These are phyloP conservation scores for Lithospermum erythrorhizon DNA, from an alignment of 257 asterid genomes.

Conservation along the genomic window DNA sequence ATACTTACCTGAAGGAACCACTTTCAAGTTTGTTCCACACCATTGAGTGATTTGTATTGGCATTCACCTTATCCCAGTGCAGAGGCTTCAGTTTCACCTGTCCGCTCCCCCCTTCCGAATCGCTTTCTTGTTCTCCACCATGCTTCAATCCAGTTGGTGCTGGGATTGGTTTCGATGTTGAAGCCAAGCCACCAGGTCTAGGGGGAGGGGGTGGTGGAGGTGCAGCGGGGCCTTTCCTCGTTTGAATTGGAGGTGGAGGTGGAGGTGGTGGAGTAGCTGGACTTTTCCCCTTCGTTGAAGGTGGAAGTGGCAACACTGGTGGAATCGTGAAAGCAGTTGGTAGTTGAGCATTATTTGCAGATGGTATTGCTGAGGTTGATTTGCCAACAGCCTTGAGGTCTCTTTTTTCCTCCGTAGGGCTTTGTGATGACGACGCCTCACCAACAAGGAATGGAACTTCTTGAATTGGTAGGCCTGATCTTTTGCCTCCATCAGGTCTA, in stretches of 20 bases:
- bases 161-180: conserved; percentile 25
- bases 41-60: conserved; percentile 76
- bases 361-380: conserved; percentile 20
- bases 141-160: conserved; percentile 18
- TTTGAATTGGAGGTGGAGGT: conserved; percentile 24
- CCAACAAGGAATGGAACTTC: conserved; percentile 66
- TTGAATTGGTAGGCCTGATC: conserved; percentile 30
- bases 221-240: conserved; percentile 17
- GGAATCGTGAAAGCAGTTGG: conserved; percentile 7
- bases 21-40: conserved; percentile 87
- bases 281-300: conserved; percentile 12
- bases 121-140: conserved; percentile 15
- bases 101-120: conserved; percentile 26
- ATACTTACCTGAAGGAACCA: conserved; percentile 81
- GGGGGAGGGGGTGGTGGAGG: conserved; percentile 40
- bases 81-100: conserved; percentile 68
- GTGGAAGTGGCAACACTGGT: conserved; percentile 14
- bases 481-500: conserved; percentile 14
- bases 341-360: conserved; percentile 11
- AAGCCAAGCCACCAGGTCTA: conserved; percentile 12
- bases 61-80: conserved; percentile 93
- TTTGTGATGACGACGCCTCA: conserved; percentile 62
- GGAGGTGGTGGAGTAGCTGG: conserved; percentile 45
- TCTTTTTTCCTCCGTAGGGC: conserved; percentile 37
- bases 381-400: conserved; percentile 24